Evolutionary conservation across 2,329 filamentous ascomycete species (phyloP).

Genomic region (Aspergillus candidus): DNA sequence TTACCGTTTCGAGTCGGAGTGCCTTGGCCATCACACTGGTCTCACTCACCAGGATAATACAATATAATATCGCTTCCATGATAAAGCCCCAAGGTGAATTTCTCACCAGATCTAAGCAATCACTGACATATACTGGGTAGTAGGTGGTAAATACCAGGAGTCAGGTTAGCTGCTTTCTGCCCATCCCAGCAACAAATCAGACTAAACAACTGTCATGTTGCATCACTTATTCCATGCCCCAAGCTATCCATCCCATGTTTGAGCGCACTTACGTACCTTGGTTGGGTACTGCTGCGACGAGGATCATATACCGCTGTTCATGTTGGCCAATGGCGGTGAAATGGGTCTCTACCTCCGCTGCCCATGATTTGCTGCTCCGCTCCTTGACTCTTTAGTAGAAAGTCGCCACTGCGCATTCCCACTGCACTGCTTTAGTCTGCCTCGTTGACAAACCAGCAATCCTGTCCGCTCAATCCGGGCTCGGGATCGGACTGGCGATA

Average conservation of each 20-base stretch:
- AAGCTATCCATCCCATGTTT: constrained; percentile 3
- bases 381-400: background rate
- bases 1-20: too few relatives aligned
- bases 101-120: too few relatives aligned
- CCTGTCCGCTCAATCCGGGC: background rate
- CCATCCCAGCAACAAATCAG: too few relatives aligned
- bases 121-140: too few relatives aligned
- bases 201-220: background rate
- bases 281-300: constrained; percentile 7
- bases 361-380: constrained; percentile 11
- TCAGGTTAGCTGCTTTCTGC: too few relatives aligned
- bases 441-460: background rate
- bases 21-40: too few relatives aligned
- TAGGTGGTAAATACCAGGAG: too few relatives aligned
- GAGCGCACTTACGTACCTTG: constrained; percentile 10
- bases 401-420: constrained; percentile 11
- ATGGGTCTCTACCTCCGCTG: constrained; percentile 5
- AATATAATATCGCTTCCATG: too few relatives aligned
- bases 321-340: constrained; percentile 8
- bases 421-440: constrained; percentile 5
- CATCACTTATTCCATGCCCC: background rate
- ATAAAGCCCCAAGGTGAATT: too few relatives aligned
- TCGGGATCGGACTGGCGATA: too few relatives aligned
- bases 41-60: too few relatives aligned
- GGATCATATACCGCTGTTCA: constrained; percentile 2